Evolutionary conservation across 2,329 filamentous ascomycete genomes (phyloP).

Genomic region (Simplicillium aogashimaense): DNA sequence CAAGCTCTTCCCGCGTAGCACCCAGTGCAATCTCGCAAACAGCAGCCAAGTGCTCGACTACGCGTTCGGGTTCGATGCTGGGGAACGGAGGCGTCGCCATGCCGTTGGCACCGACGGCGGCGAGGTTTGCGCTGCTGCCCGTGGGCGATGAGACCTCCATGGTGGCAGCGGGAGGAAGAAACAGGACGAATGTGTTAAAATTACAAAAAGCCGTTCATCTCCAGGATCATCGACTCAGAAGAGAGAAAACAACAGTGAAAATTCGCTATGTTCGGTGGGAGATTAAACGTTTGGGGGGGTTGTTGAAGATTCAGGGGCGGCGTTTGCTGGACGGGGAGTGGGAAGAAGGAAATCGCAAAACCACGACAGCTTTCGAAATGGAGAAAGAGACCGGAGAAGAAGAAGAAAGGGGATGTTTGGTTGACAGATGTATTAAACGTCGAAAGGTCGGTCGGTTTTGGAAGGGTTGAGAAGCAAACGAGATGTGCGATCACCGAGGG

Average conservation of each 20-base stretch:
- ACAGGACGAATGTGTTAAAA: slow-evolving; percentile 11
- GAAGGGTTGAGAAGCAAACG: not conserved
- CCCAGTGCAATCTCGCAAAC: slow-evolving; percentile 67
- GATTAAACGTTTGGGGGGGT: no score
- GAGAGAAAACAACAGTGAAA: no score
- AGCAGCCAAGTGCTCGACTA: slow-evolving; percentile 62
- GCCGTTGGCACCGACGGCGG: slow-evolving; percentile 29
- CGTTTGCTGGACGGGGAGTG: no score
- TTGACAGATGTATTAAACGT: not conserved
- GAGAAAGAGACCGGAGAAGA: not conserved
- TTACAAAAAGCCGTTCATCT: slow-evolving; percentile 15
- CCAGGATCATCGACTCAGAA: slow-evolving; percentile 8
- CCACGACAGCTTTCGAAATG: not conserved
- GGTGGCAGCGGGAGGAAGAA: slow-evolving; percentile 14
- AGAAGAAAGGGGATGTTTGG: not conserved
- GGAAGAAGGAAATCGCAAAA: no score
- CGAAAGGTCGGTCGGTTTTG: not conserved
- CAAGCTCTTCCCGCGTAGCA: slow-evolving; percentile 67
- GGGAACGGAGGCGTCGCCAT: slow-evolving; percentile 33
- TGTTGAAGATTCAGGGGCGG: no score
- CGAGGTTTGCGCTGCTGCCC: slow-evolving; percentile 22
- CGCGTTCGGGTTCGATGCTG: slow-evolving; percentile 54
- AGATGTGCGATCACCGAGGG: not conserved
- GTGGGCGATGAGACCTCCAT: slow-evolving; percentile 46
- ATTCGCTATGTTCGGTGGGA: no score